These are phyloP conservation scores for Actinidia arguta DNA, from an alignment of 179 eudicot species.

Conservation along the genomic window DNA sequence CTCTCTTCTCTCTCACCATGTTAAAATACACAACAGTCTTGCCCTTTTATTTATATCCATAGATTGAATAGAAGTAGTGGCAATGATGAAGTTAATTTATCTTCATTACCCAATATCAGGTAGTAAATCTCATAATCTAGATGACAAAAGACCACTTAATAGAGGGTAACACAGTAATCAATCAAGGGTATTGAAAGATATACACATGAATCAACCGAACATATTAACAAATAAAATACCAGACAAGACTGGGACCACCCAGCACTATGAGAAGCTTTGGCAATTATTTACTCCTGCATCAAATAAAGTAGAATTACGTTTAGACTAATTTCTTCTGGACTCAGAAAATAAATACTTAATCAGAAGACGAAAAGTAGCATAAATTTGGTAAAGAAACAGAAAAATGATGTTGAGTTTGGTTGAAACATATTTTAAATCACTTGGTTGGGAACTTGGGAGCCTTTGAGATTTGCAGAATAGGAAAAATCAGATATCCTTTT, in stretches of 20 bases:
- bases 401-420: background rate
- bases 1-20: too few relatives aligned
- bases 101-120: background rate
- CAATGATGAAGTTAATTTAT: background rate
- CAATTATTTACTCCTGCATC: constrained; percentile 4
- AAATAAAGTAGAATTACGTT: background rate
- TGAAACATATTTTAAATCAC: background rate
- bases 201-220: background rate
- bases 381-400: background rate
- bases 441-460: background rate
- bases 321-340: background rate
- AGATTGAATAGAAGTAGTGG: background rate
- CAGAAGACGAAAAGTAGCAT: background rate
- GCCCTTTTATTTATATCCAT: background rate
- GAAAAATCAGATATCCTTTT: background rate
- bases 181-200: background rate
- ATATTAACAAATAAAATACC: background rate
- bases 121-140: background rate
- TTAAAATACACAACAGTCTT: too few relatives aligned
- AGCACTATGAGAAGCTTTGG: background rate
- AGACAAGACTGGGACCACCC: background rate
- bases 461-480: background rate
- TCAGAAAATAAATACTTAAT: background rate
- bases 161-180: background rate
- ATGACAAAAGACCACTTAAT: background rate